Percentiles rank a stretch among this genome's conserved stretches.
These are phyloP conservation scores for Bromus sterilis DNA, from an alignment of 176 grass and related monocot genomes.

Conservation along the genomic window DNA sequence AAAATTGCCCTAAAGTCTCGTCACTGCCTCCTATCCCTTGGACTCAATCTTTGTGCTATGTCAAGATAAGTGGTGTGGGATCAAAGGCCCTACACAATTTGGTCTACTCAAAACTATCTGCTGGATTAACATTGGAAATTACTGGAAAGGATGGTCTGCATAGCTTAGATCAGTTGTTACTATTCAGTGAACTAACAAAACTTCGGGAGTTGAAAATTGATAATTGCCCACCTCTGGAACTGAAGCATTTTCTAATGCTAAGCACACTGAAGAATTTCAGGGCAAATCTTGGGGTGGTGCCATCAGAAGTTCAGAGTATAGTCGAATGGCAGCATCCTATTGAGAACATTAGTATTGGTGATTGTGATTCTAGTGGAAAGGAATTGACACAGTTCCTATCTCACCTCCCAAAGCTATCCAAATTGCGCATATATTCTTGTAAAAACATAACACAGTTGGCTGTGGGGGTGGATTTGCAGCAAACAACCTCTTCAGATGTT, in stretches of 20 bases:
- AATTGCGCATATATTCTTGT: accelerated
- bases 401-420: not conserved
- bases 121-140: not conserved
- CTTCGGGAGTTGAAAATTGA: not conserved
- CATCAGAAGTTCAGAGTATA: not conserved
- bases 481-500: not conserved
- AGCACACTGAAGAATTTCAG: not conserved
- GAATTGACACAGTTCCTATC: not conserved
- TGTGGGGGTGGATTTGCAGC: not conserved
- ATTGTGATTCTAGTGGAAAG: not conserved
- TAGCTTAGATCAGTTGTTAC: not conserved
- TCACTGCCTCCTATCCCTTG: not conserved
- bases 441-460: not conserved
- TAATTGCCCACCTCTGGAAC: not conserved
- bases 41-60: not conserved
- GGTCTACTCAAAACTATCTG: not conserved
- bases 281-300: not conserved
- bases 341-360: accelerated
- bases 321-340: not conserved
- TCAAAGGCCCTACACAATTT: accelerated
- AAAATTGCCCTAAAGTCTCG: not conserved
- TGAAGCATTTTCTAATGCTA: not conserved
- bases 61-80: not conserved
- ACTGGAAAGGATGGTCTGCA: not conserved
- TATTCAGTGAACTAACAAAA: not conserved